Evolutionary conservation across 2,329 filamentous ascomycete species (phyloP).

Genomic region (Pestalotiopsis sp.): DNA sequence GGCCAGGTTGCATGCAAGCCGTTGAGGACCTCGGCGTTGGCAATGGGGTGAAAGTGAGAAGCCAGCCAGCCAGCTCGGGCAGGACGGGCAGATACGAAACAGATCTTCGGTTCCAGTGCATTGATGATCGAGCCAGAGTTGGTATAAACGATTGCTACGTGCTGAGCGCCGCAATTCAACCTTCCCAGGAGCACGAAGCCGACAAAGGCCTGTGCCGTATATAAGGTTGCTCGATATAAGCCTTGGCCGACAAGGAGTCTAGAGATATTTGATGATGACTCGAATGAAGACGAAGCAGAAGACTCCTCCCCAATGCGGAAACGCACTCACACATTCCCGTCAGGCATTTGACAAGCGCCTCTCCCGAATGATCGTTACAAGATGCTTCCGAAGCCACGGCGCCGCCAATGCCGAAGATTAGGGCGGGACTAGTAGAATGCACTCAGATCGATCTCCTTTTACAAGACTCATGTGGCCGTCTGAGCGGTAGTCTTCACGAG

Average conservation of each 20-base stretch:
- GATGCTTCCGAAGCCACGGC: background rate
- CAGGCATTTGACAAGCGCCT: background rate
- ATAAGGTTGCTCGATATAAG: background rate
- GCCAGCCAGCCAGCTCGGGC: too few relatives aligned
- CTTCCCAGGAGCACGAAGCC: background rate
- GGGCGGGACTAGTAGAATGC: background rate
- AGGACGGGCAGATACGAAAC: too few relatives aligned
- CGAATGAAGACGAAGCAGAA: background rate
- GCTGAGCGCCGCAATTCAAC: background rate
- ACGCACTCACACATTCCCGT: background rate
- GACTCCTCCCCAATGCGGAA: background rate
- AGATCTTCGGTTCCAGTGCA: too few relatives aligned
- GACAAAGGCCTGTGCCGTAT: background rate
- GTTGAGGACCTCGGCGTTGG: too few relatives aligned
- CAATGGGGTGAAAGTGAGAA: too few relatives aligned
- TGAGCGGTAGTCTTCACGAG: background rate
- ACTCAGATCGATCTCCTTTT: background rate
- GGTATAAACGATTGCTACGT: background rate
- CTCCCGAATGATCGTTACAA: background rate
- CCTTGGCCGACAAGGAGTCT: background rate
- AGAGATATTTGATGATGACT: background rate
- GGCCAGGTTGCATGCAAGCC: too few relatives aligned
- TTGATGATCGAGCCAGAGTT: background rate
- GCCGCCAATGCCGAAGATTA: background rate
- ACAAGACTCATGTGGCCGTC: background rate